Conservation (phyloP, 345 rosid genomes). For the Noccaea bulbosa region DNA sequence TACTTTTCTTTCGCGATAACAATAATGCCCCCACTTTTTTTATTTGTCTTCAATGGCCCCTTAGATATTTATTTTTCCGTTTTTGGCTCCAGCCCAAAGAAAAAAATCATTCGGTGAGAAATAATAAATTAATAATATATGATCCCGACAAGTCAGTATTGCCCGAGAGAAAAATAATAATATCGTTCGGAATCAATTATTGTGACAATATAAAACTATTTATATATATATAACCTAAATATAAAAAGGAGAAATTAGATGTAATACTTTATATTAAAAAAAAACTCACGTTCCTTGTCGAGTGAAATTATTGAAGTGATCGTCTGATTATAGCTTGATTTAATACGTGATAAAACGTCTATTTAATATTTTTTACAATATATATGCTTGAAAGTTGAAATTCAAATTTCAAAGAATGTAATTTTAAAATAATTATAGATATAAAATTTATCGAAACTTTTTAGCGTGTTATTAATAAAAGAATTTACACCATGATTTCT, state of each 20-base stretch:
- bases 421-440: too few species aligned
- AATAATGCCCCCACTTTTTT: slow-evolving; percentile 17
- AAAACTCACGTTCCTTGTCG: too few species aligned
- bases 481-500: too few species aligned
- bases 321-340: not conserved
- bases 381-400: too few species aligned
- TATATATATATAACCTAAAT: not conserved
- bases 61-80: slow-evolving; percentile 13
- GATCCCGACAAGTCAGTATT: slow-evolving; percentile 34
- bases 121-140: slow-evolving; percentile 13
- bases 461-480: too few species aligned
- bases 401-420: too few species aligned
- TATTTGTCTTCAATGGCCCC: not conserved
- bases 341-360: not conserved
- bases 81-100: not conserved
- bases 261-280: too few species aligned
- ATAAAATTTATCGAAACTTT: too few species aligned
- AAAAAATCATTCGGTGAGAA: not conserved
- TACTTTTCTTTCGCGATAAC: slow-evolving; percentile 41
- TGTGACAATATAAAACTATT: not conserved
- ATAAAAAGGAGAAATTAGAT: too few species aligned
- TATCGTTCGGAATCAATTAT: slow-evolving; percentile 11
- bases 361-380: too few species aligned
- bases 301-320: too few species aligned
- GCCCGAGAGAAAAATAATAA: not conserved